phyloP scores from a whole-genome alignment of 177 flowering plant species.

The Telopea speciosissima region DNA sequence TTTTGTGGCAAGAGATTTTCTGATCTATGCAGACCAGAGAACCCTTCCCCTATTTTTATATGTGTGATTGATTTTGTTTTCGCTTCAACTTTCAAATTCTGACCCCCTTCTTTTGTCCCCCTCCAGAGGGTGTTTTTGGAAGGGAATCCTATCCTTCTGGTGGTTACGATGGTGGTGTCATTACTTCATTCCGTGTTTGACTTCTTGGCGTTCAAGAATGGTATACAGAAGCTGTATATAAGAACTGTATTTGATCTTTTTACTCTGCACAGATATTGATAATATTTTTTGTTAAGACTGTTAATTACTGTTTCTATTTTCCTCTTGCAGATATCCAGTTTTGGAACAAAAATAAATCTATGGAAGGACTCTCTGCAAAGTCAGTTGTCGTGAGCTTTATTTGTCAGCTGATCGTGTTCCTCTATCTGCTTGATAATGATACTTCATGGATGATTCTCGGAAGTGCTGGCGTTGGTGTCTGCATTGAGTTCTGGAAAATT shows the following conservation, averaged over 20 bases:
- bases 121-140: slow-evolving; percentile 95
- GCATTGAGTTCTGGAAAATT: slow-evolving; percentile 99
- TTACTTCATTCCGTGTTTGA: slow-evolving; percentile 92
- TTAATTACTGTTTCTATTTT: not conserved
- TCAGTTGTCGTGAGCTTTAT: slow-evolving; percentile 89
- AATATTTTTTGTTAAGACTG: not conserved
- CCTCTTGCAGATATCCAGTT: slow-evolving; percentile 75
- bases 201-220: slow-evolving; percentile 96
- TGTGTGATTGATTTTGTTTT: not conserved
- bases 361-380: slow-evolving; percentile 98
- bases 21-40: too few species aligned
- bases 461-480: slow-evolving; percentile 93
- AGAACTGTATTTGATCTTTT: not conserved
- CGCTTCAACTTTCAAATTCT: not conserved
- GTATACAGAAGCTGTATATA: slow-evolving; percentile 24
- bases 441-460: slow-evolving; percentile 99
- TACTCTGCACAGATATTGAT: not conserved
- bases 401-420: slow-evolving; percentile 85
- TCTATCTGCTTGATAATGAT: slow-evolving; percentile 91
- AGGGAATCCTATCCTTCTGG: slow-evolving; percentile 90
- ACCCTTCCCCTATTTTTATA: too few species aligned
- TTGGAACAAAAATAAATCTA: slow-evolving; percentile 98
- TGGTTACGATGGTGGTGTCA: slow-evolving; percentile 84
- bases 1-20: too few species aligned
- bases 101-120: slow-evolving; percentile 11